Percentiles rank a stretch among this genome's conserved stretches.
phyloP scores from a whole-genome alignment of 1,284 basidiomycete species.

The Ganoderma boninense region DNA sequence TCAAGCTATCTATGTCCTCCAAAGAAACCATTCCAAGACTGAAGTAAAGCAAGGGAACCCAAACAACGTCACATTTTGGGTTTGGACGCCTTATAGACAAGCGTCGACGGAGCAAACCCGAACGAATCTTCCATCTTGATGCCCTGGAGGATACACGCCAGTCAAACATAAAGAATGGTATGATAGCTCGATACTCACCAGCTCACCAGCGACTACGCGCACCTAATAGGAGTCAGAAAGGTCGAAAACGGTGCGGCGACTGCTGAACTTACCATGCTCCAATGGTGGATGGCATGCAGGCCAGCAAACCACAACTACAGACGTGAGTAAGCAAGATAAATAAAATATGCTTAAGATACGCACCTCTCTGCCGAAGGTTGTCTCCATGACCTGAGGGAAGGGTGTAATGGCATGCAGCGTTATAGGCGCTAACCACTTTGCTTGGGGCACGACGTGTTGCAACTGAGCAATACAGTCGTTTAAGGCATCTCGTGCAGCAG shows the following conservation, averaged over 20 bases:
- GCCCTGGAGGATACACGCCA: slow-evolving; percentile 50
- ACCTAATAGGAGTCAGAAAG: slow-evolving; percentile 51
- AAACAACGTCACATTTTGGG: slow-evolving; percentile 44
- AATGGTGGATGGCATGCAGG: slow-evolving; percentile 86
- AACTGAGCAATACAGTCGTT: slow-evolving; percentile 64
- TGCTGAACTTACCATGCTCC: slow-evolving; percentile 74
- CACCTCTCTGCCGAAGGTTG: slow-evolving; percentile 86
- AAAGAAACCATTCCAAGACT: neutral
- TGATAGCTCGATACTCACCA: slow-evolving; percentile 54
- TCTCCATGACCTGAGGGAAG: slow-evolving; percentile 73
- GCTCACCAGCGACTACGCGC: slow-evolving; percentile 81
- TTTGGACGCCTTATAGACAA: slow-evolving; percentile 62
- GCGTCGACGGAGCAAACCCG: slow-evolving; percentile 83
- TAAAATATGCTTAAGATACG: slow-evolving; percentile 29
- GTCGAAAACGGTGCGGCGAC: neutral
- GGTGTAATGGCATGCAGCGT: slow-evolving; percentile 83
- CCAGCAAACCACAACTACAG: slow-evolving; percentile 85
- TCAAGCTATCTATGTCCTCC: slow-evolving; percentile 4
- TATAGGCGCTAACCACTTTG: slow-evolving; percentile 61
- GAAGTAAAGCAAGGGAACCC: neutral
- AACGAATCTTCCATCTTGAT: slow-evolving; percentile 76
- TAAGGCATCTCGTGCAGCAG: slow-evolving; percentile 65
- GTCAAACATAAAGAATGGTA: slow-evolving; percentile 20
- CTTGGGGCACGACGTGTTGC: slow-evolving; percentile 57
- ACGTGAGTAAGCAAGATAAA: neutral